Base-by-base conservation (phyloP, 352 stramenopile species). In the Phytopythium vexans region DNA sequence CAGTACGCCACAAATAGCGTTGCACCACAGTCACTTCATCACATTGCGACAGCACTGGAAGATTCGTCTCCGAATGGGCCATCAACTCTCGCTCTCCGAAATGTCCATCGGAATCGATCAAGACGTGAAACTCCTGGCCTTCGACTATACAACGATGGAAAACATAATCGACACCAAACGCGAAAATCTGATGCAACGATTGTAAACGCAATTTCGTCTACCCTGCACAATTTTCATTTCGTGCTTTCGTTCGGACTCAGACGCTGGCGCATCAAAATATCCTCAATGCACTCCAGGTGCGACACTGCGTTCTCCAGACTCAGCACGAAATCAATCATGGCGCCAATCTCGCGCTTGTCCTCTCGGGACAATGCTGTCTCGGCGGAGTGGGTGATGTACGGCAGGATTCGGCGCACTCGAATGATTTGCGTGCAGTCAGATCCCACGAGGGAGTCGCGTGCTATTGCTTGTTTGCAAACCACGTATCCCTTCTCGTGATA, bases 401-500 rank as follows among this genome's bases (percentile, higher is more conserved):
- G 47, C 35, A 16, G 16, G 36, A 53, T 35, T 34, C 47, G 47
- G 15, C 27, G 47, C 15, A 34, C 42, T 36, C 37, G 47, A 8
- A 36, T 34, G 15, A 53, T 21, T 4, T 37, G 35, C 35, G 47
- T 53, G 47, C 27, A 53, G 7, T 43, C 11, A 6, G 39, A 43
- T 10, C 41, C 51, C 42, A 32, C 41, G 41, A 34, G 8, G 27
- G 41, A 48, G 46, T 11, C 46, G 37, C 48, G 16, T 8, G 15
- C 7, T 34, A n/a, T 36, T 34, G 27, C 53, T 37, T 15, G 62
- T 39, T 71, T 66, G 35, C 70, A 62, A 8, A 74, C 49, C 21
- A 64, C 56, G 16, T 71, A 74, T 9, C 66, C 62, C 45, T 65
- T 60, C 40, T 74, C 62, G 15, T 66, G 50, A 55, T 68, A 66